Base-by-base conservation (phyloP, 306 rosid genomes). In the Spatholobus suberectus region DNA sequence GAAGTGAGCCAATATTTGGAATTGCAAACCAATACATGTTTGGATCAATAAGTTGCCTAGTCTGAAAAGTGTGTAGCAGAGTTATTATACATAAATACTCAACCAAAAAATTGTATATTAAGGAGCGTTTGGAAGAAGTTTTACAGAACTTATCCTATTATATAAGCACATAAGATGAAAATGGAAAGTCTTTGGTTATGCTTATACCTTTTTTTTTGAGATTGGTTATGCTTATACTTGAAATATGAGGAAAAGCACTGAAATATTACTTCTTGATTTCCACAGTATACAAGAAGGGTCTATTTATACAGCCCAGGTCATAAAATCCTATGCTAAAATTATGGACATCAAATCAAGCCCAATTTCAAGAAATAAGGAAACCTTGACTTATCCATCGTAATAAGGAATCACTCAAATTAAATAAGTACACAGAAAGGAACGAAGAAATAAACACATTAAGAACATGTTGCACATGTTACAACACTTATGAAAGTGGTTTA, bases 31-130 rank as follows among this genome's bases (percentile, higher is more conserved):
- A 91, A 87, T 94, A 91, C 86, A 87, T 85, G 88, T 84, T 91
- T 73, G 89, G 94, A 89, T 96, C 98, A 78, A 96, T 90, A 83
- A 94, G 96, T 78, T 96, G 96, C 74, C 96, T 92, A 78, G 89
- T 92, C 98, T 94, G 91, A 78, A 85, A 79, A 75, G 70, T 20
- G 81, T 68, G 83, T 7, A 63, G 8, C 26, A 82, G 27, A 38
- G 78, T 84, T 79, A 85, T 84, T 78, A 82, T 55, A 15, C 72
- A 51, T 49, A 41, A 47, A 73, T 40, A 72, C 41, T 67, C 34
- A 23, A 47, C 49, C 18, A 46, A 57, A 67, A 43, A 52, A 41
- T 10, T 59, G 67, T 24, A 62, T 62, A 62, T 2, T 29, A 29
- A 5, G 40, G 38, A 0, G 4, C 11, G 11, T 62, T 15, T 3